These are phyloP conservation scores for Colletotrichum sp. DNA, from an alignment of 2,329 filamentous ascomycete species.

Conservation along the genomic window DNA sequence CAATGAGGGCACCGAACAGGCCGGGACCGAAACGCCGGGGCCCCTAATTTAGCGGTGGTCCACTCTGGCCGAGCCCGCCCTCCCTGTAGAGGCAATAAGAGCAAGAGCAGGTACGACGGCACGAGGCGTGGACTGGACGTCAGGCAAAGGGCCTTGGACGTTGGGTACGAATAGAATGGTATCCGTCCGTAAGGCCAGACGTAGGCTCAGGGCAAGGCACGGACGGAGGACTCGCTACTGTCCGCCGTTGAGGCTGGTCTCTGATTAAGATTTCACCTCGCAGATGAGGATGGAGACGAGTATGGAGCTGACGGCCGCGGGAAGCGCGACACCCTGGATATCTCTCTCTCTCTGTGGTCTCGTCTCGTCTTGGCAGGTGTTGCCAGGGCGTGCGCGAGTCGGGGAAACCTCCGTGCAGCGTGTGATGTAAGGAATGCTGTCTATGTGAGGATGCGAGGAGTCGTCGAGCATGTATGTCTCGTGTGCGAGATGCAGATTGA, in stretches of 20 bases:
- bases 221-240: neutral
- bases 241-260: neutral
- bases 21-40: neutral
- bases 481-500: neutral
- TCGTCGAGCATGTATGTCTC: neutral
- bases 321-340: neutral
- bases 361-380: neutral
- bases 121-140: neutral
- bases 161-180: neutral
- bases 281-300: neutral
- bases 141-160: neutral
- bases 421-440: neutral
- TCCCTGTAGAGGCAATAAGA: neutral
- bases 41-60: neutral
- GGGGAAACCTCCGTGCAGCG: neutral
- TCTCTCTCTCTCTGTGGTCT: neutral
- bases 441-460: neutral
- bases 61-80: neutral
- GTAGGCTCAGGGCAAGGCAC: neutral
- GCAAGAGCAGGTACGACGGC: neutral
- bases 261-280: neutral
- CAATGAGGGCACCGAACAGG: neutral
- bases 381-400: neutral
- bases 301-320: neutral
- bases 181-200: neutral